Evolutionary conservation across 2,329 filamentous ascomycete species (phyloP), one percentile per base, ranked within the genome.

Genomic region (Phaeoacremonium minimum): DNA sequence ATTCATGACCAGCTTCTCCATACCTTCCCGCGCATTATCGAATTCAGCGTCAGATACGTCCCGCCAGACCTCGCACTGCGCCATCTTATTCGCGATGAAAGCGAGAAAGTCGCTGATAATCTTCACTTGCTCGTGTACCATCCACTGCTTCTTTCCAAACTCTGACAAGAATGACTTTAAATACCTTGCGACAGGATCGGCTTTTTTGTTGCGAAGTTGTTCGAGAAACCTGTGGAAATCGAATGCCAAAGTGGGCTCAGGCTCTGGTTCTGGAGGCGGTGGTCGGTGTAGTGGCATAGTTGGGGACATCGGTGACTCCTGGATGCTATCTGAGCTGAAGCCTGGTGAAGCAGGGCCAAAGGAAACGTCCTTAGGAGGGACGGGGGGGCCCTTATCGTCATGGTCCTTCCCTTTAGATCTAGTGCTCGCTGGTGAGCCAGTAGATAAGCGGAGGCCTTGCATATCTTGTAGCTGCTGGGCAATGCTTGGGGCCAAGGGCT

Each of bases 1-100:
- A 58, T 98, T 98, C 94, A 98, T 98, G 47, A 98, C 94, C 4
- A 98, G 74, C 60, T 98, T 98, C 67, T 98, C 93, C 93, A 98
- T 98, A 20, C 93, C 93, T 64, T 98, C 93, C 49, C 90, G 82
- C 12, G 93, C 93, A 60, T 98, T 98, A 61, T 98, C 93, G 51
- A 98, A 98, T 54, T 98, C 93, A 26, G 87, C 87, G 58, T 98
- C 93, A 1, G 90, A 95, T 0, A 97, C 87, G 20, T 93, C 87
- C 39, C 87, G 80, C 93, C 93, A 98, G 4, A 98, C 88, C 44
- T 98, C 93, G 55, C 93, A 98, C 46, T 88, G 77, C 12, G 85
- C 88, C 94, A 98, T 98, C 67, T 97, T 97, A 64, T 95, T 95
- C 36, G 87, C 86, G 46, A 98, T 98, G 53, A 98, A 98, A 30